Evolutionary conservation across 306 rosid genomes (phyloP), one percentile per base, ranked within the genome.

Genomic region (Betula pendula): DNA sequence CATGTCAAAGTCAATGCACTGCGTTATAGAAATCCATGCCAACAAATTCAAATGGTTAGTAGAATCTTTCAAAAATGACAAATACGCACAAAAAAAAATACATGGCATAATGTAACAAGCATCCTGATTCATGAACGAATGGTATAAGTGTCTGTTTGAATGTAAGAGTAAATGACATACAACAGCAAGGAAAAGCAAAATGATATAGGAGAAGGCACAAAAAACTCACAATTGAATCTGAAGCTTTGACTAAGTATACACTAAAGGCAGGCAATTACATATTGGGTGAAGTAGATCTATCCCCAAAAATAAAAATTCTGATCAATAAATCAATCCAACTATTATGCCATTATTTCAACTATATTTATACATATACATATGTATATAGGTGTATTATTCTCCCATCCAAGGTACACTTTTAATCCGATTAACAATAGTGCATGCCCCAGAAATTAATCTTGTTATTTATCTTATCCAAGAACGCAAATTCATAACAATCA

Each of bases 1-100:
- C 45, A 47, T 22, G 68, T 45, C 27, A 45, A 52, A 70, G 24
- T 29, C 35, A 10, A 76, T 44, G 8, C n/a, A 52, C 48, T 40
- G 68, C 29, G 66, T 22, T 55, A 65, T 35, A 33, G 49, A 35
- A 8, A 77, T 35, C 72, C 31, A 55, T 12, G 25, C 38, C 40
- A 24, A 49, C 8, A 75, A 56, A 25, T 17, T 56, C 45, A 70
- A 47, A 65, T 3, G 22, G 45, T 24, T 53, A 48, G 20, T 56
- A 40, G 25, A 22, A 31, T 40, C 8, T 58, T 63, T 71, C 56
- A 35, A 31, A 7, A 78, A 68, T 79, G 22, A 59, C 53, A 59
- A 8, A 22, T 40, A 3, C 12, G 8, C 25, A 27, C 40, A n/a
- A n/a, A n/a, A 35, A 35, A 33, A 22, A 29, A 33, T 22, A 27